A percentile compares a stretch with the other conserved stretches of the same genome.
These are phyloP conservation scores for Kwoniella sp. DNA, from an alignment of 768 basidiomycete species.

Conservation along the genomic window DNA sequence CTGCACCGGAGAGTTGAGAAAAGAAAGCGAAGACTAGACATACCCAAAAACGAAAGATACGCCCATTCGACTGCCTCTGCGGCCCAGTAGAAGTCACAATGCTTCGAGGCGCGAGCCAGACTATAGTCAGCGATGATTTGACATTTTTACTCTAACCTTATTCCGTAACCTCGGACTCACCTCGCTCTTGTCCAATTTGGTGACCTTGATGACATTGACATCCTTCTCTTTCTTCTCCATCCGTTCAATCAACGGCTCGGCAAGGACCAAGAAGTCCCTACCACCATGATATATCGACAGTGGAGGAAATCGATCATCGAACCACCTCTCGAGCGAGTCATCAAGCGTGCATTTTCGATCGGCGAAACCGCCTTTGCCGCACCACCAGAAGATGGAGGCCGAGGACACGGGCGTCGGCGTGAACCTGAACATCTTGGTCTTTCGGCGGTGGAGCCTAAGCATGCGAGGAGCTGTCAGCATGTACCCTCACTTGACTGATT, in stretches of 20 bases:
- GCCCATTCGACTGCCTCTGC: conserved; percentile 61
- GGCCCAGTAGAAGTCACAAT: conserved; percentile 58
- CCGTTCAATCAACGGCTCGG: conserved; percentile 60
- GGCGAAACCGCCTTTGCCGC: conserved; percentile 60
- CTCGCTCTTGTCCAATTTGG: conserved; percentile 59
- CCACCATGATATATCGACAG: conserved; percentile 59
- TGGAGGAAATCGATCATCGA: conserved; percentile 60
- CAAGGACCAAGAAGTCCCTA: conserved; percentile 59
- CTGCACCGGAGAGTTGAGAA: too few species aligned
- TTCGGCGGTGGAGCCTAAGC: conserved; percentile 58
- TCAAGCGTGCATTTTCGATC: conserved; percentile 58
- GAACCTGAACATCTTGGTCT: conserved; percentile 63
- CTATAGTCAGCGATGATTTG: too few species aligned
- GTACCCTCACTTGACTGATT: too few species aligned
- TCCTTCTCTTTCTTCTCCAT: conserved; percentile 58
- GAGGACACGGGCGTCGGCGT: conserved; percentile 61
- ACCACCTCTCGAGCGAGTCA: conserved; percentile 59
- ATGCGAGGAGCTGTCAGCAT: neutral
- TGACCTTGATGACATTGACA: conserved; percentile 59
- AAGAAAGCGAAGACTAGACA: too few species aligned
- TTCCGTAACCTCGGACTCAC: conserved; percentile 28
- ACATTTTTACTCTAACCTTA: neutral
- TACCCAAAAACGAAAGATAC: conserved; percentile 54
- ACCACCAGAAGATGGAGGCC: conserved; percentile 60
- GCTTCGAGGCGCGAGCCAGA: conserved; percentile 34